Evolutionary conservation across 2,329 filamentous ascomycete species (phyloP), one percentile per base, ranked within the genome.

Genomic region (Thielaviopsis ethacetica): DNA sequence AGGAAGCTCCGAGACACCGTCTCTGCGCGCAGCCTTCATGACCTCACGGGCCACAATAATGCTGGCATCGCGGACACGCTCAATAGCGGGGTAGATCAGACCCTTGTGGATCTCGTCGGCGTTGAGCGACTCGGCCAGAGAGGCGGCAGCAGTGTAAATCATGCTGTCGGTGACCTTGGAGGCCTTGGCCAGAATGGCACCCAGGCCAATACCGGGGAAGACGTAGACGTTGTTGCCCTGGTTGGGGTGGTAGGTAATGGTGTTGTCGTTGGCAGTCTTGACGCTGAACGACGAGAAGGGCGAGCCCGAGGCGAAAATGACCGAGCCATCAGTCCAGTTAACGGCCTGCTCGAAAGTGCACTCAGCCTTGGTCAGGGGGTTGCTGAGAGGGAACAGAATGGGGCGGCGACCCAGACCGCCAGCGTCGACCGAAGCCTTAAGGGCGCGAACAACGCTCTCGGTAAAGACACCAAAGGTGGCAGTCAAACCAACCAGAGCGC

Each of bases 391-490:
- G 82, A 98, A 97, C 67, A 96, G 85, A 68, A 95, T 91, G 62
- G 93, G 91, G 63, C 82, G 78, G 63, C 90, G 82, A 71, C 90
- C 90, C 64, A 82, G 68, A 55, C 81, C 81, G 55, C 80, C 78
- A 44, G 77, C 73, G 63, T 84, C 80, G 38, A 84, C 81, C 1
- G 80, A 82, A 4, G 75, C 75, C 73, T 84, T 83, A 62, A 84
- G 74, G n/a, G 79, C 80, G 62, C 84, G 81, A 62, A 98, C 78
- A 62, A 95, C 85, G 19, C 86, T 80, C 68, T 93, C 88, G 64
- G 88, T 96, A 77, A 98, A 97, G 65, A 93, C 86, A 59, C 93
- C 93, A 63, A 90, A 91, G 57, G 94, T 94, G 64, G 93, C 95
- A 19, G 90, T 95, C 62, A 98, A 79, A 68, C 93, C 93, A 74